Conservation (phyloP, 768 basidiomycete genomes). For the Chlorophyllum brunneum region DNA sequence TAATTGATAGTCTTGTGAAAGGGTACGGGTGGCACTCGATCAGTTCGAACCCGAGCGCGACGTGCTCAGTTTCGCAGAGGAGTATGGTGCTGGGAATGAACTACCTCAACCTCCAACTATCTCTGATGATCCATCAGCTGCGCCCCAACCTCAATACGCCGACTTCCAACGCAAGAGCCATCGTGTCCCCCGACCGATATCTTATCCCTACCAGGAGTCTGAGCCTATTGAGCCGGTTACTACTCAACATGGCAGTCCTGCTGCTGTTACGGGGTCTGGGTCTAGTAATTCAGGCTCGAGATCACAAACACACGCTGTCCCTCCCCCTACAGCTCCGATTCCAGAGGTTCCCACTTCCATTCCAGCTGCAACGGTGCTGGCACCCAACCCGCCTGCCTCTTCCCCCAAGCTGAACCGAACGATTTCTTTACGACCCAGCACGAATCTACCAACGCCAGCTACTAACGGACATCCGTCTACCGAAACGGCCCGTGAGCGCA, state of each 20-base stretch:
- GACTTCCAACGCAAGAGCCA: constrained; percentile 28
- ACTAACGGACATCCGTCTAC: background rate
- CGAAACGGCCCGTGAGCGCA: constrained; percentile 15
- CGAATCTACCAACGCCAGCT: background rate
- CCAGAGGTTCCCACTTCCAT: no score
- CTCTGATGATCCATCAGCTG: constrained; percentile 45
- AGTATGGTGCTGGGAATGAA: constrained; percentile 80
- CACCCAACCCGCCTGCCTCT: background rate
- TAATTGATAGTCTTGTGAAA: constrained; percentile 77
- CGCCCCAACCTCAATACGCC: constrained; percentile 23
- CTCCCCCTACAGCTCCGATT: background rate
- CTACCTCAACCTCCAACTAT: constrained; percentile 77
- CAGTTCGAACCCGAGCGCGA: constrained; percentile 82
- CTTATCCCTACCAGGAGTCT: constrained; percentile 5
- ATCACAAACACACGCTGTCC: background rate
- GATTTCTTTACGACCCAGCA: background rate
- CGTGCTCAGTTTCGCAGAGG: constrained; percentile 79
- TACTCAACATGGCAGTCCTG: background rate
- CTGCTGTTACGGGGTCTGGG: background rate
- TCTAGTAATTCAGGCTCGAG: background rate
- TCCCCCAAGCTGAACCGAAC: background rate
- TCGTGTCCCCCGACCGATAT: constrained; percentile 18
- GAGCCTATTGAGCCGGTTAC: constrained; percentile 6
- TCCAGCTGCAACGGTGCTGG: background rate
- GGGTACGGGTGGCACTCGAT: constrained; percentile 80